Percentiles rank a stretch among this genome's conserved stretches.
Conservation (phyloP, 352 stramenopile genomes). For the Pythium coloratum region DNA sequence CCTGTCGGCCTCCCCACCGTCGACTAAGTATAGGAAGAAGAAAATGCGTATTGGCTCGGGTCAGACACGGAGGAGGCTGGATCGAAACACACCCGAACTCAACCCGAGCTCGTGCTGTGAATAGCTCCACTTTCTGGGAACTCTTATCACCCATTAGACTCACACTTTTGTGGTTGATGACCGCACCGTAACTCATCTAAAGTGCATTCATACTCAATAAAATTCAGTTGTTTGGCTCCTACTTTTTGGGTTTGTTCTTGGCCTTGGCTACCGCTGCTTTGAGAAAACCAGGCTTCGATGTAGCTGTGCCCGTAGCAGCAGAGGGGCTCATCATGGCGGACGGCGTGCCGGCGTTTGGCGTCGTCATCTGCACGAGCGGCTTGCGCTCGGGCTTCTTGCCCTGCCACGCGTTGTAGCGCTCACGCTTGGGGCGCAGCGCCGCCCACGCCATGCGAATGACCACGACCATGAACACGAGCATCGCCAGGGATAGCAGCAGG, state of each 20-base stretch:
- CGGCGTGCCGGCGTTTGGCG: not conserved
- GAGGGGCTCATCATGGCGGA: not conserved
- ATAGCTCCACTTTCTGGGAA: not conserved
- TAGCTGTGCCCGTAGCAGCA: not conserved
- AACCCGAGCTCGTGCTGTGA: not conserved
- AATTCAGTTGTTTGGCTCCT: not conserved
- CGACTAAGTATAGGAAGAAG: slow-evolving; percentile 7
- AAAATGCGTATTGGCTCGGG: not conserved
- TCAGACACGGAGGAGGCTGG: not conserved
- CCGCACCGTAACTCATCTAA: not conserved
- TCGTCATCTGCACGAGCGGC: slow-evolving; percentile 22
- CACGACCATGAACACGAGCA: slow-evolving; percentile 22
- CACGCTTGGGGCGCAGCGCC: slow-evolving; percentile 18
- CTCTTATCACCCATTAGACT: not conserved
- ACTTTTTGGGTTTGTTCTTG: slow-evolving; percentile 13
- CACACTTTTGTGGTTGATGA: not conserved
- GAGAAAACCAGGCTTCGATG: not conserved
- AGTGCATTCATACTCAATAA: slow-evolving; percentile 2
- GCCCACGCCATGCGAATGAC: slow-evolving; percentile 28
- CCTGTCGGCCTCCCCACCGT: not conserved
- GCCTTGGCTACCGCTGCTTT: not conserved
- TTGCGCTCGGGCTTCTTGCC: slow-evolving; percentile 22
- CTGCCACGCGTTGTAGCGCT: slow-evolving; percentile 23
- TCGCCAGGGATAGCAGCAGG: slow-evolving; percentile 12
- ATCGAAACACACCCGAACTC: no score